Conservation (phyloP, 352 stramenopile species). For the Globisporangium barbulae region DNA sequence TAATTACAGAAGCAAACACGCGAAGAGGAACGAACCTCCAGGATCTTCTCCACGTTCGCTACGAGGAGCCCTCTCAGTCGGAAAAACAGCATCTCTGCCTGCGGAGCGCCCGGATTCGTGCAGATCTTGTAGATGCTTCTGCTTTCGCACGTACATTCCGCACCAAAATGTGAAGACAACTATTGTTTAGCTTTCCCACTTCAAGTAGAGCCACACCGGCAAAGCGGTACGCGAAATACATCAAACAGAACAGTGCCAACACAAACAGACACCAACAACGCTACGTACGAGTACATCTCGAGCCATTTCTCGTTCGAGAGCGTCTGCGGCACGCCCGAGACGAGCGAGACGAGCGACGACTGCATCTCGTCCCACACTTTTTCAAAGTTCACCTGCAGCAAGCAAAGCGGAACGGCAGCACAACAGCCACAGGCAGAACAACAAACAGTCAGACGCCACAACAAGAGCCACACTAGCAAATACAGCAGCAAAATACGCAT, state of each 20-base stretch:
- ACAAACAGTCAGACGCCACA: not conserved
- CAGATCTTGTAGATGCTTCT: constrained; percentile 89
- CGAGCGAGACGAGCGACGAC: constrained; percentile 64
- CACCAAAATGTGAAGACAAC: not conserved
- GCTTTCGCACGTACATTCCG: not conserved
- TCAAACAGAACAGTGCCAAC: not conserved
- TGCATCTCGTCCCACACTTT: constrained; percentile 83
- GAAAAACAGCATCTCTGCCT: constrained; percentile 84
- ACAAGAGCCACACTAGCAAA: not conserved
- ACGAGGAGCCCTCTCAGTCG: constrained; percentile 66
- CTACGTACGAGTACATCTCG: constrained; percentile 85
- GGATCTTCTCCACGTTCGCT: constrained; percentile 58
- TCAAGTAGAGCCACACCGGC: not conserved
- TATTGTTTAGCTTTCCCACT: not conserved
- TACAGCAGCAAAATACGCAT: constrained; percentile 7
- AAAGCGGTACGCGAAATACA: not conserved
- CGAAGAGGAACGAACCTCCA: constrained; percentile 29
- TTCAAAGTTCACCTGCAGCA: constrained; percentile 78
- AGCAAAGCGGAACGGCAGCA: not conserved
- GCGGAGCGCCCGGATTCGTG: constrained; percentile 72
- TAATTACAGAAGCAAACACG: not conserved
- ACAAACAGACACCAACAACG: not conserved
- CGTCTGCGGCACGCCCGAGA: constrained; percentile 61
- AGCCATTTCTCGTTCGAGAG: constrained; percentile 85
- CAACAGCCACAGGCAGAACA: not conserved